Base-by-base conservation (phyloP, 2,329 filamentous ascomycete species). In the Colletotrichum somersetense region DNA sequence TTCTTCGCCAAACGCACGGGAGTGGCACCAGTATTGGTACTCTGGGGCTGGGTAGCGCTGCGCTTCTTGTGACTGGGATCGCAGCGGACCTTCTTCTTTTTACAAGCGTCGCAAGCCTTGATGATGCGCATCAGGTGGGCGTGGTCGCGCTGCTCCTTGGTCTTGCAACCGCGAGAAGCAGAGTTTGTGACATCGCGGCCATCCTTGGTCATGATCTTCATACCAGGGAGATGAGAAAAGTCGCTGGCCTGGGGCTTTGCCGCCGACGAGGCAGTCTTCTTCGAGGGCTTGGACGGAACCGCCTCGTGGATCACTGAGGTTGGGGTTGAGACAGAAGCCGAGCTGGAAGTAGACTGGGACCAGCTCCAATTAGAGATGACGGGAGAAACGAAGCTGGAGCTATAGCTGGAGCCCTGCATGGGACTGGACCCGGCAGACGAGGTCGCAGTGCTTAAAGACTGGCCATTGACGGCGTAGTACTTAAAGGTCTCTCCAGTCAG, bases 101-200 rank as follows among this genome's bases (percentile, higher is more conserved):
- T 83, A 82, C 90, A 92, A 72, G 84, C 83, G 55, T 90, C 87
- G 78, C 90, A 92, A n/a, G 90, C 90, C 82, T 91, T 91, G 78
- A 91, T 89, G 77, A 90, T 89, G 72, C 90, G 84, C 88, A 92
- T 91, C 58, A 91, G 81, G 75, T 91, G 89, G 7, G 90, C 90
- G 77, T 91, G 90, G 65, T 91, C 89, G 44, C 90, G 86, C 83
- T 91, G 89, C 83, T 91, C 89, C 84, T 90, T 90, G 64, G 90
- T 90, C 82, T 91, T 91, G 79, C 86, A 89, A 44, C 89, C 89
- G 50, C 89, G 85, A 20, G 88, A 89, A 18, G 88, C 88, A 67
- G 87, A 85, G 79, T 90, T 88, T 56, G 90, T 92, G 67, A 92
- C 87, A 77, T 92, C 90, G 53, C 82, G 81, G 59, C 90, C 90